Percentiles rank a stretch among this genome's conserved stretches.
phyloP scores from a whole-genome alignment of 306 rosid genomes.

The Lathyrus tuberosus region DNA sequence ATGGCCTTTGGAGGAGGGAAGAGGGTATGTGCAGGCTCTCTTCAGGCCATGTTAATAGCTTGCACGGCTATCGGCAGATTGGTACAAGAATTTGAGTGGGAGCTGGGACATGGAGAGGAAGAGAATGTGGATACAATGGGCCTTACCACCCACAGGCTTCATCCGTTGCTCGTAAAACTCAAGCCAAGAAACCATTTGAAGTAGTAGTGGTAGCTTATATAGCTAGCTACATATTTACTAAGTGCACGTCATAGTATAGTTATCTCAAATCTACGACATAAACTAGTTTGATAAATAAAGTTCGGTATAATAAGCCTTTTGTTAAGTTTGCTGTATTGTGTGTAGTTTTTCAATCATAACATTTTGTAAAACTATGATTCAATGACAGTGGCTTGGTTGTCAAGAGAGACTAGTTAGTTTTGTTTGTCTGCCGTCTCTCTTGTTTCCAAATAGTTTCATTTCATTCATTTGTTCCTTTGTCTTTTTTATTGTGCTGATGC shows the following conservation, averaged over 20 bases:
- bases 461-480: neutral
- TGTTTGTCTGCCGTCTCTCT: slow-evolving; percentile 2
- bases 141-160: slow-evolving; percentile 77
- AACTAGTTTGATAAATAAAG: neutral
- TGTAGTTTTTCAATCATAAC: neutral
- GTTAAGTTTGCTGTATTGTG: neutral
- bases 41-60: slow-evolving; percentile 71
- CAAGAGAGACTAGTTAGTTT: neutral
- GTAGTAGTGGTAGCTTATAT: slow-evolving; percentile 1
- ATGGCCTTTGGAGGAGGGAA: slow-evolving; percentile 98
- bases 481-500: neutral
- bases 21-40: slow-evolving; percentile 89
- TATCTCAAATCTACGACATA: neutral
- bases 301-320: neutral
- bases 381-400: neutral
- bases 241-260: neutral
- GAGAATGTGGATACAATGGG: slow-evolving; percentile 78
- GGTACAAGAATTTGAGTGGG: slow-evolving; percentile 82
- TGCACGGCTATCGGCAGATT: slow-evolving; percentile 70
- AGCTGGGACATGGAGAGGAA: slow-evolving; percentile 65
- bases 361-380: neutral
- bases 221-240: slow-evolving; percentile 12
- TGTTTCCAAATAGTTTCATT: slow-evolving; percentile 7
- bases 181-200: slow-evolving; percentile 50
- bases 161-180: slow-evolving; percentile 62